Base-by-base conservation (phyloP, 139 green algal genomes). In the Micractinium sp. region DNA sequence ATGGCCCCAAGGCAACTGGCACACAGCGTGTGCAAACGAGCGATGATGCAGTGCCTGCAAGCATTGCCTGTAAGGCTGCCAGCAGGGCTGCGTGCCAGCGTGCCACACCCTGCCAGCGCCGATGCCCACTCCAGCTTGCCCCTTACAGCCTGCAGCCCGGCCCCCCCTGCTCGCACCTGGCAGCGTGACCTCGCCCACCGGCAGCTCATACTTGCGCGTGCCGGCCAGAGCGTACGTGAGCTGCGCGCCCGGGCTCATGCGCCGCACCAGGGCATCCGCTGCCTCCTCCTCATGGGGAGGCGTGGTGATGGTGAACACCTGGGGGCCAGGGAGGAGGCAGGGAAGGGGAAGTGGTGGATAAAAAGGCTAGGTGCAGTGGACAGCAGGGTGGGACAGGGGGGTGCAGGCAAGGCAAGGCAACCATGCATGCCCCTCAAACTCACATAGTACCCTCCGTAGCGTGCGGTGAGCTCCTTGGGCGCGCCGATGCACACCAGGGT, bases 401-500 rank as follows among this genome's bases (percentile, higher is more conserved):
- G 47, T 56, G 47, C 47, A 36, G 16, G n/a, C 27, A 31, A 79
- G 16, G 73, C 27, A 79, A 71, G 63, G 75, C 19, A 56, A 16
- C 15, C 33, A 81, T 1, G 35, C 69, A 2, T 27, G 25, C 31
- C 2, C 69, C 15, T 18, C 23, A 1, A 9, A 89, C 98, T 98
- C 61, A 94, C 90, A 31, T 88, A 75, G 85, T 95, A 96, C 35
- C 91, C 94, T 38, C 96, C 96, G 85, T 97, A 96, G 5, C 96
- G 90, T 23, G 93, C 85, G 4, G 97, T 99, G 82, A 99, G 94
- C 93, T 98, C 94, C 85, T 96, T 96, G 38, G 97, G 97, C 74
- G 94, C 96, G 81, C 96, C 97, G 39, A 99, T 94, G 91, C 96
- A 99, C 76, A 97, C 94, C 86, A 98, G 92, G 82, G 88, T 90